A percentile compares a stretch with the other conserved stretches of the same genome.
Conservation (phyloP, 2,329 filamentous ascomycete species). For the Hortaea werneckii region DNA sequence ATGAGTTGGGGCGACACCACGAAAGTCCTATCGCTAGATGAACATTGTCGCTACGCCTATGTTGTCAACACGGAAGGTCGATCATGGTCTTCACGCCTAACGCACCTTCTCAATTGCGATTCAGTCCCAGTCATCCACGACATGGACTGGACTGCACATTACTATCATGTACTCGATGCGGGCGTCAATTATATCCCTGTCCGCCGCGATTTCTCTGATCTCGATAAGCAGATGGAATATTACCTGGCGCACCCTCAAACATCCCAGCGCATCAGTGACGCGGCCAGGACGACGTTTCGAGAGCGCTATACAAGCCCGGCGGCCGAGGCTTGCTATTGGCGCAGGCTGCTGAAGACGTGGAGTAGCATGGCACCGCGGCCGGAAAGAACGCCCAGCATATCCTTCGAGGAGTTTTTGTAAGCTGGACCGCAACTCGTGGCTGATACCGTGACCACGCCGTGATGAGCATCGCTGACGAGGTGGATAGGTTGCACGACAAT, state of each 20-base stretch:
- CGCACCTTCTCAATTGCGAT: constrained; percentile 26
- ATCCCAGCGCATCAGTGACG: constrained; percentile 18
- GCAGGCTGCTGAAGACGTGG: constrained; percentile 22
- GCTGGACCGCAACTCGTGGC: neutral
- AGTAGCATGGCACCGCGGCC: constrained; percentile 2
- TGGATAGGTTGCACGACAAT: neutral
- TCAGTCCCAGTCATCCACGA: constrained; percentile 22
- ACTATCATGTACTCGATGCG: constrained; percentile 20
- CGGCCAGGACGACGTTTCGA: constrained; percentile 17
- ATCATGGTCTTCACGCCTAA: constrained; percentile 25
- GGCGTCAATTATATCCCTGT: constrained; percentile 24
- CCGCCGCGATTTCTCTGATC: constrained; percentile 21
- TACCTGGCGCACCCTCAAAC: constrained; percentile 14
- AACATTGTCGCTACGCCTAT: constrained; percentile 22
- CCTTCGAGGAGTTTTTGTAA: constrained; percentile 3
- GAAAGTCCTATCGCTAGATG: constrained; percentile 4
- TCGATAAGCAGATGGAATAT: constrained; percentile 16
- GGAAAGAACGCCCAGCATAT: neutral
- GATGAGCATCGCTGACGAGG: neutral
- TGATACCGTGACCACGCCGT: neutral
- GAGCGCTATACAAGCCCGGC: constrained; percentile 22
- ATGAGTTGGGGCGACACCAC: neutral
- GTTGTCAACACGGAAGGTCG: constrained; percentile 26
- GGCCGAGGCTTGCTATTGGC: constrained; percentile 23
- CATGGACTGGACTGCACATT: constrained; percentile 22